A percentile compares a stretch with the other conserved stretches of the same genome.
Evolutionary conservation across 345 rosid genomes (phyloP).

Genomic region (Turritis glabra): DNA sequence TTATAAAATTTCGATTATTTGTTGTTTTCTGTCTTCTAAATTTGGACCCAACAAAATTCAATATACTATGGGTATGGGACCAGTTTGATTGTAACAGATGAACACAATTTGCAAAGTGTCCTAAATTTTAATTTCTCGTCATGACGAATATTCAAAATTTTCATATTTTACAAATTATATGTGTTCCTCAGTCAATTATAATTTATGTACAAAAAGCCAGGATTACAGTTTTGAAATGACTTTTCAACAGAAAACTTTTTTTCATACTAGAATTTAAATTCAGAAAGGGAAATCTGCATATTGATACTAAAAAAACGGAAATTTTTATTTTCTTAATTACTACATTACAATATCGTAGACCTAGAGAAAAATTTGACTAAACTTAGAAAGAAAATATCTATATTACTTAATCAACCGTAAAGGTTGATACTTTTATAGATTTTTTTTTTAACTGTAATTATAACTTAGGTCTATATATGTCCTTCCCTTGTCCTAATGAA

Average conservation of each 20-base stretch:
- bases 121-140: background rate
- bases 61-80: no score
- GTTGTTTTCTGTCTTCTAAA: no score
- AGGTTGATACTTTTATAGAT: background rate
- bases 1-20: no score
- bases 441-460: conserved; percentile 19
- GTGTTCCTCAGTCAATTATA: background rate
- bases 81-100: no score
- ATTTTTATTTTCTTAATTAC: background rate
- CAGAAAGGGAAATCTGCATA: background rate
- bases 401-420: conserved; percentile 1
- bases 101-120: no score
- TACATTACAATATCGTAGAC: no score
- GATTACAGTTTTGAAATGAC: background rate
- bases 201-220: background rate
- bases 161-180: background rate
- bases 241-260: background rate
- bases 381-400: conserved; percentile 23
- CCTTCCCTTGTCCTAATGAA: conserved; percentile 23
- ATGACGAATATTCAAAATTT: no score
- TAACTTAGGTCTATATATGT: background rate
- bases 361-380: no score
- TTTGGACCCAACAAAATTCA: no score
- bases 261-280: no score
- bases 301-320: background rate